Conservation (phyloP, 2,329 filamentous ascomycete species). For the Calycina herbarum region DNA sequence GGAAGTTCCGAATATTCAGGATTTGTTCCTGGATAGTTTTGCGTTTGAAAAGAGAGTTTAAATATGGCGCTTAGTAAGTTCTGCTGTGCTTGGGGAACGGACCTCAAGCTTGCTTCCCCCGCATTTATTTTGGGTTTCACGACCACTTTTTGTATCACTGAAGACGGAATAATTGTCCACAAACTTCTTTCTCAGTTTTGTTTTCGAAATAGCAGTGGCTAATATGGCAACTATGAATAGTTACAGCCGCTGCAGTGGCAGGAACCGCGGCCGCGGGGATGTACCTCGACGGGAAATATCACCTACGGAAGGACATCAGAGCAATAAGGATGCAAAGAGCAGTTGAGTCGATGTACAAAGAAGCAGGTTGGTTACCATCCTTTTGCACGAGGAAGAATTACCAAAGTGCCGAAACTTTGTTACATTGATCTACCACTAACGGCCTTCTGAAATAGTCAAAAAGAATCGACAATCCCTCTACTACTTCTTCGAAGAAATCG, state of each 20-base stretch:
- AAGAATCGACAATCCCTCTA: conserved; percentile 59
- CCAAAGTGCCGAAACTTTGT: conserved; percentile 8
- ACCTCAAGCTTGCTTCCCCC: neutral
- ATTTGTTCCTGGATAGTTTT: neutral
- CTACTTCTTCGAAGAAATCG: conserved; percentile 63
- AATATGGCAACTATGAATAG: conserved; percentile 21
- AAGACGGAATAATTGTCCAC: neutral
- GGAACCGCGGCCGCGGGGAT: conserved; percentile 47
- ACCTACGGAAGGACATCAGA: conserved; percentile 61
- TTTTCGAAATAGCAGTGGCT: conserved; percentile 8
- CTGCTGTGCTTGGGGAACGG: neutral
- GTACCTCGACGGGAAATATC: conserved; percentile 70
- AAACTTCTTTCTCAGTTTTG: neutral
- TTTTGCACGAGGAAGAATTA: conserved; percentile 7
- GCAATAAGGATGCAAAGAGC: conserved; percentile 46
- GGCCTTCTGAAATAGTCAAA: conserved; percentile 40
- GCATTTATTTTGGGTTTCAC: neutral
- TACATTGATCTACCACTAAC: neutral
- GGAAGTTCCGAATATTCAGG: neutral
- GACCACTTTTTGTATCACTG: neutral
- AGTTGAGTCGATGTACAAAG: conserved; percentile 46
- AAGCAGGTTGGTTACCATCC: conserved; percentile 45
- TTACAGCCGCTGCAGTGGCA: conserved; percentile 32
- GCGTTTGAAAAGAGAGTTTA: neutral
- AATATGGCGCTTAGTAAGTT: conserved; percentile 1